Conservation (phyloP, 2,329 filamentous ascomycete species). For the Ophiognomonia clavigignenti-juglandacearum region DNA sequence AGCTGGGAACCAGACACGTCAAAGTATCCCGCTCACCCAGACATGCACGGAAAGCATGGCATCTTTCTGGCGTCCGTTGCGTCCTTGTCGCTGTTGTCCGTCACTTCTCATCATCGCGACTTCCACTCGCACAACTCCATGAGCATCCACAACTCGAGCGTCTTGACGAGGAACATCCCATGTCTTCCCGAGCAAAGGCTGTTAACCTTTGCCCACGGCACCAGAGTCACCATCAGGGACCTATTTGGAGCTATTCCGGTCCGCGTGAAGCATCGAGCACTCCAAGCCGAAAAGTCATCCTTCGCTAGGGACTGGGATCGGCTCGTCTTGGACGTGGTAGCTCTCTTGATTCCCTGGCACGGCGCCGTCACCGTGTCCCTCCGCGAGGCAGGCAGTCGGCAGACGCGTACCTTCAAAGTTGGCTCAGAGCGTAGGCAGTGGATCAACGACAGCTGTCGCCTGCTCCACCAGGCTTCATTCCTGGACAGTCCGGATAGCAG, state of each 20-base stretch:
- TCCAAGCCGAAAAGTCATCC: constrained; percentile 43
- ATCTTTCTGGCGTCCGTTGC: constrained; percentile 74
- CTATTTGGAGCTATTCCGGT: constrained; percentile 90
- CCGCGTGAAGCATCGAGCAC: constrained; percentile 72
- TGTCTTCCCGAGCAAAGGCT: constrained; percentile 54
- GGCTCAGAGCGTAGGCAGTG: not conserved
- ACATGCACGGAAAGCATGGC: constrained; percentile 63
- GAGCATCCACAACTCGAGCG: constrained; percentile 63
- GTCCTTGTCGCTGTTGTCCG: constrained; percentile 68
- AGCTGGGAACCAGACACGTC: constrained; percentile 62
- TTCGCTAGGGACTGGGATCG: constrained; percentile 61
- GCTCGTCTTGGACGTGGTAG: constrained; percentile 54
- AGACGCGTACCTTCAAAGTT: constrained; percentile 31
- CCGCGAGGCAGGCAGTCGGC: constrained; percentile 40
- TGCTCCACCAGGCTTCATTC: constrained; percentile 64
- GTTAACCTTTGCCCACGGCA: constrained; percentile 59
- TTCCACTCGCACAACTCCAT: constrained; percentile 61
- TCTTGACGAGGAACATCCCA: constrained; percentile 60
- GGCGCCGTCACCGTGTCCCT: constrained; percentile 51
- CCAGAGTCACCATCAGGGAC: constrained; percentile 69
- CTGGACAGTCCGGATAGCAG: constrained; percentile 45
- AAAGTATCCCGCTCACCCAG: constrained; percentile 48
- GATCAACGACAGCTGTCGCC: constrained; percentile 20
- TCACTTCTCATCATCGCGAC: constrained; percentile 65
- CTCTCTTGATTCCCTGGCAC: constrained; percentile 68